These are phyloP conservation scores for Talaromyces liani DNA, from an alignment of 495 filamentous ascomycete genomes.

Conservation along the genomic window DNA sequence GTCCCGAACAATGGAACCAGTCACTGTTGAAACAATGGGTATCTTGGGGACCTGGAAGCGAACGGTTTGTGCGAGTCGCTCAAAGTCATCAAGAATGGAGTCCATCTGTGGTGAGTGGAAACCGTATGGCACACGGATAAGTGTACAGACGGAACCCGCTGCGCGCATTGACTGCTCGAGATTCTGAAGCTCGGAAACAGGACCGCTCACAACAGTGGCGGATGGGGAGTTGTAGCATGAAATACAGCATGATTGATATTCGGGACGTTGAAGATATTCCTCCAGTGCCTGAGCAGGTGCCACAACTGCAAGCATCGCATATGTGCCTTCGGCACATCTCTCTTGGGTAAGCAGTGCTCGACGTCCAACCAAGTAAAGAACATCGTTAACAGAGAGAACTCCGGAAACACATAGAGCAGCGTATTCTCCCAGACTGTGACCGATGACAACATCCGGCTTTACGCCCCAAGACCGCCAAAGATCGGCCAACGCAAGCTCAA, in stretches of 20 bases:
- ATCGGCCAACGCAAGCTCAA: slow-evolving; percentile 26
- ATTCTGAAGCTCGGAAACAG: slow-evolving; percentile 1
- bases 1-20: slow-evolving; percentile 61
- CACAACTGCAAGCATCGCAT: slow-evolving; percentile 21
- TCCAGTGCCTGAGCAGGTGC: slow-evolving; percentile 8
- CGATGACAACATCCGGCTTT: slow-evolving; percentile 24
- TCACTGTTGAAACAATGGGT: slow-evolving; percentile 63
- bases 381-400: slow-evolving; percentile 28
- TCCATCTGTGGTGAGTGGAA: slow-evolving; percentile 67
- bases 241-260: too few relatives aligned
- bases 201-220: neutral
- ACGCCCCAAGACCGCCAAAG: slow-evolving; percentile 28
- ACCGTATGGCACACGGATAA: slow-evolving; percentile 51
- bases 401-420: slow-evolving; percentile 32
- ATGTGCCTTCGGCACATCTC: slow-evolving; percentile 19
- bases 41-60: slow-evolving; percentile 58
- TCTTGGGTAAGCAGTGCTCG: slow-evolving; percentile 24
- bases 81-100: slow-evolving; percentile 53
- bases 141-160: too few relatives aligned
- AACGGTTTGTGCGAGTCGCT: slow-evolving; percentile 41
- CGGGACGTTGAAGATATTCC: neutral
- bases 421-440: slow-evolving; percentile 39
- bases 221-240: too few relatives aligned
- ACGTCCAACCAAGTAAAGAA: slow-evolving; percentile 28
- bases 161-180: slow-evolving; percentile 31